These are phyloP conservation scores for Paecilomyces variotii DNA, from an alignment of 2,329 filamentous ascomycete species.

Conservation along the genomic window DNA sequence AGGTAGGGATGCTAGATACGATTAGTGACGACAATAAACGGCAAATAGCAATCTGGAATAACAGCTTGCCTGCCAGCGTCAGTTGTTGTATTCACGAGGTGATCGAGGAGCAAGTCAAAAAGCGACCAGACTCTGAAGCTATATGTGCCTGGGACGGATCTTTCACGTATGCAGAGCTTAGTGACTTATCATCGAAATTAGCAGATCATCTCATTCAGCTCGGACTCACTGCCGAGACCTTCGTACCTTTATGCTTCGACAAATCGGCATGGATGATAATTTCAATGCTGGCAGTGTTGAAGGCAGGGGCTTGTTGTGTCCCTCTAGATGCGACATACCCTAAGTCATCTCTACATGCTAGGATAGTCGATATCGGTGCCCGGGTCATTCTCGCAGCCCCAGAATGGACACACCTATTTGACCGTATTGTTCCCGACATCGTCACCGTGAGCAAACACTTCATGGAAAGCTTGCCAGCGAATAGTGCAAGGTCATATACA, in stretches of 20 bases:
- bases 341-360: slow-evolving; percentile 27
- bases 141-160: slow-evolving; percentile 22
- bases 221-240: slow-evolving; percentile 16
- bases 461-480: slow-evolving; percentile 23
- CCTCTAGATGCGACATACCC: slow-evolving; percentile 26
- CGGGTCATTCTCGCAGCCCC: slow-evolving; percentile 34
- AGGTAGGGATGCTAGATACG: slow-evolving; percentile 26
- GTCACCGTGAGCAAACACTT: slow-evolving; percentile 24
- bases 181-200: slow-evolving; percentile 23
- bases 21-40: slow-evolving; percentile 30
- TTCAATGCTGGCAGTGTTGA: slow-evolving; percentile 21
- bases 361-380: slow-evolving; percentile 30
- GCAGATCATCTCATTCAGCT: slow-evolving; percentile 22
- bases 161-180: slow-evolving; percentile 24
- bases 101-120: slow-evolving; percentile 16
- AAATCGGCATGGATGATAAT: slow-evolving; percentile 23
- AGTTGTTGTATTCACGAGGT: slow-evolving; percentile 22
- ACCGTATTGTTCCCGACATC: slow-evolving; percentile 35
- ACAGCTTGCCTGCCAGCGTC: slow-evolving; percentile 11
- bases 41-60: slow-evolving; percentile 24
- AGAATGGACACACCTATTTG: slow-evolving; percentile 29
- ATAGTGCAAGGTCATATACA: slow-evolving; percentile 3
- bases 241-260: slow-evolving; percentile 18
- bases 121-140: slow-evolving; percentile 16
- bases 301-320: slow-evolving; percentile 23